Evolutionary conservation across 2,329 filamentous ascomycete genomes (phyloP), one percentile per base, ranked within the genome.

Genomic region (Moelleriella libera): DNA sequence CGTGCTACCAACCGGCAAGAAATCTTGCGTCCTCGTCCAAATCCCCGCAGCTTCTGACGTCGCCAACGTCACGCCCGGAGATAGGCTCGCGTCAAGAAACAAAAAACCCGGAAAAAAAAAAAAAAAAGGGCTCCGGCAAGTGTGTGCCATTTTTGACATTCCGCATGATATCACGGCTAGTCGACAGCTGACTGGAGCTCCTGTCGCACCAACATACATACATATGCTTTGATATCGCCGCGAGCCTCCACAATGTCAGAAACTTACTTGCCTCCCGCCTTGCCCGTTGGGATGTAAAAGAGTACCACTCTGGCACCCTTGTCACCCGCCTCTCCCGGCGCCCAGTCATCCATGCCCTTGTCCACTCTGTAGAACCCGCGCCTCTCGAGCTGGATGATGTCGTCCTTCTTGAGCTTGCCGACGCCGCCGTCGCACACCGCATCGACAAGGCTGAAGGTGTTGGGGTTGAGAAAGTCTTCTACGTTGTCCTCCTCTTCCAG

Each of bases 301-400:
- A 80, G 57, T 12, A 80, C 70, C 32, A 76, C 63, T 49, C 67
- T 63, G 50, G 71, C 71, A 30, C 68, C 68, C 63, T 70, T 71
- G 32, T 56, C 56, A 3, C 64, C 66, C 45, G 75, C 73, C 58
- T 71, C 69, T 40, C 70, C 72, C 40, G 71, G 68, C 48, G 69
- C 66, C 63, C 70, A 72, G 57, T 74, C 65, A 40, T 57, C 60
- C 30, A 76, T 63, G 8, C 70, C 71, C 67, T 78, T 78, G 67
- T 97, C 90, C 30, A 94, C 82, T 46, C 90, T 76, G 71, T 85
- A 97, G 68, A 87, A 97, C 1, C 89, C 90, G 66, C 90, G 88
- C 51, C 90, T 77, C 72, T 97, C 90, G 43, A 97, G 84, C 70
- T 97, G 92, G 56, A 97, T 88, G 52, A 97, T 90, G 57, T 95